Evolutionary conservation across 208 protist genomes (phyloP).

Genomic region (Trypanosoma boissoni): DNA sequence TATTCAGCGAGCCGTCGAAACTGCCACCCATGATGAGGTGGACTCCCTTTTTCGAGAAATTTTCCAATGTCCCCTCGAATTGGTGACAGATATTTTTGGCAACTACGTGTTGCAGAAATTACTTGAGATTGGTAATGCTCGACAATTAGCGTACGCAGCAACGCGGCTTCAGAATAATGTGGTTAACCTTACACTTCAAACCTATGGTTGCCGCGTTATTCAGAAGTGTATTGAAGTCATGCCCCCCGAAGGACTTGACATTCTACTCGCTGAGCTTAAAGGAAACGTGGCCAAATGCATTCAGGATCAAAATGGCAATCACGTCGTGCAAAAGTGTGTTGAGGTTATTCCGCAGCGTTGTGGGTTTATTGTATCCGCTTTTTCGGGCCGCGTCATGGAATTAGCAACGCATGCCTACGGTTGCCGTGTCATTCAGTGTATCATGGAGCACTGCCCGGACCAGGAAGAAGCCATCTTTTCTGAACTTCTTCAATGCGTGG

Average conservation of each 20-base stretch:
- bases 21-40: conserved; percentile 73
- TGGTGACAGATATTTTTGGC: conserved; percentile 98
- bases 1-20: conserved; percentile 96
- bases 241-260: conserved; percentile 69
- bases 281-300: conserved; percentile 96
- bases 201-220: conserved; percentile 98
- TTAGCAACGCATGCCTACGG: conserved; percentile 99
- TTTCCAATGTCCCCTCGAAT: conserved; percentile 78
- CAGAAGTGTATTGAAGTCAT: conserved; percentile 97
- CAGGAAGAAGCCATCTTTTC: conserved; percentile 90
- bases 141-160: conserved; percentile 80
- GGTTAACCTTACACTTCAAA: conserved; percentile 93
- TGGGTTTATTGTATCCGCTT: conserved; percentile 97
- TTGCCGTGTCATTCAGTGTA: conserved; percentile 98
- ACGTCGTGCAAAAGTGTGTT: conserved; percentile 99
- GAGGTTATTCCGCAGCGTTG: conserved; percentile 92
- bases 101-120: conserved; percentile 99
- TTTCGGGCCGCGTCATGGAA: conserved; percentile 92
- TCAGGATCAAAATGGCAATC: conserved; percentile 99
- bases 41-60: conserved; percentile 93
- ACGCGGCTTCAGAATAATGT: conserved; percentile 89
- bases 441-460: conserved; percentile 94
- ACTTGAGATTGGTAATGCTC: conserved; percentile 92
- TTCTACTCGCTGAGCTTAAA: conserved; percentile 93
- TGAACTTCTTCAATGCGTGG: conserved; percentile 89